These are phyloP conservation scores for Macrocystidia cucumis DNA, from an alignment of 1,284 basidiomycete genomes.

Conservation along the genomic window DNA sequence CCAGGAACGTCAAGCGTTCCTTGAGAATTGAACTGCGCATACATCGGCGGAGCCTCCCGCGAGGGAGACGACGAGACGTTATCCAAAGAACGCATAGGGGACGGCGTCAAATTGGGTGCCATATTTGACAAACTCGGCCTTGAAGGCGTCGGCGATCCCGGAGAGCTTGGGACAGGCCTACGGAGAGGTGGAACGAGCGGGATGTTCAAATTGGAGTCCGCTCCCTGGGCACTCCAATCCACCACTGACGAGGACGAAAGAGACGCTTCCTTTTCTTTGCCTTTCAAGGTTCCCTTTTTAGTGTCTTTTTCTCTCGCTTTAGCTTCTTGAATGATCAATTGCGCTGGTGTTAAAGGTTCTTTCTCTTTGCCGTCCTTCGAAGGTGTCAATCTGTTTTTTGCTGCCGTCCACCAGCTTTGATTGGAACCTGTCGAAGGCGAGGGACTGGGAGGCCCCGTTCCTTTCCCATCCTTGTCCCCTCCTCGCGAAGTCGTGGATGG, in stretches of 20 bases:
- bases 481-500: conserved; percentile 44
- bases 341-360: conserved; percentile 69
- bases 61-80: conserved; percentile 56
- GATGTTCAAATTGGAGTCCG: conserved; percentile 46
- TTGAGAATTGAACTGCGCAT: conserved; percentile 63
- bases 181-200: conserved; percentile 28
- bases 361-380: conserved; percentile 67
- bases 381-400: conserved; percentile 69
- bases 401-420: conserved; percentile 56
- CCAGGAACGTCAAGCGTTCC: conserved; percentile 65
- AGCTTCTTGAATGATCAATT: conserved; percentile 67
- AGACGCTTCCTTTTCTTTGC: conserved; percentile 42
- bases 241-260: too few relatives aligned
- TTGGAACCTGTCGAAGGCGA: conserved; percentile 53
- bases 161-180: conserved; percentile 37
- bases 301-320: conserved; percentile 60
- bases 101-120: conserved; percentile 52
- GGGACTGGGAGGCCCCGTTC: conserved; percentile 52
- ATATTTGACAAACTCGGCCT: conserved; percentile 38
- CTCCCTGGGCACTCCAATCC: conserved; percentile 38
- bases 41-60: conserved; percentile 55
- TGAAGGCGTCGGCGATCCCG: conserved; percentile 51
- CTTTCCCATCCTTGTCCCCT: too few relatives aligned
- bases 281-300: conserved; percentile 32
- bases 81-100: conserved; percentile 41